Evolutionary conservation across 129 eudicot genomes (phyloP), one percentile per base, ranked within the genome.

Genomic region (Artemisia argyi): DNA sequence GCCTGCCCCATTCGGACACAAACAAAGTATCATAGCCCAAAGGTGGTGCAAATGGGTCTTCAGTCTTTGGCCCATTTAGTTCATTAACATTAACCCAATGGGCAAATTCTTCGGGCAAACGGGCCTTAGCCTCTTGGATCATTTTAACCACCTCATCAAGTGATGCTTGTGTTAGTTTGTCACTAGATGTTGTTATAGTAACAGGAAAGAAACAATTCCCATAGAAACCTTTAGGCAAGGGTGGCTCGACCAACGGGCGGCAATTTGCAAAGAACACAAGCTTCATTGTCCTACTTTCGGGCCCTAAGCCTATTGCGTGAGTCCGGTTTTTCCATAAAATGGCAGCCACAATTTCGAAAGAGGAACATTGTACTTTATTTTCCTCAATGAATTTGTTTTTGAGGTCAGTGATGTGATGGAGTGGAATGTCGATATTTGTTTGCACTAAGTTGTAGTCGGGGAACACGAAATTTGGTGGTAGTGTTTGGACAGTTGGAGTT

Each of bases 181-280:
- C 72, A 47, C 75, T 83, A n/a, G 76, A 71, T 51, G 83, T 59
- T 3, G 72, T 80, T 24, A 86, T 53, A 46, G 77, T 80, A 58
- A 86, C 85, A 17, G 88, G 86, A 59, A 81, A 86, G 71, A 84
- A 83, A 46, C 85, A 81, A 59, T 87, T 87, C 3, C 92, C 92
- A 26, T 87, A 87, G 62, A 75, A 87, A 17, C 92, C 92, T 60
- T 73, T 61, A 7, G 93, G 85, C 57, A 87, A 19, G 1, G 84
- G 80, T 3, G 89, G 85, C 11, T 69, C 51, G 28, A 76, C 4
- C 14, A 87, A 69, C 13, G 63, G 70, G 2, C 93, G 89, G 3
- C 89, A 82, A 50, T 82, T 82, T 18, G 87, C 87, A 32, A 84
- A 84, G 70, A 87, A 82, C 49, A 82, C 83, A 4, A 82, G 84